Evolutionary conservation across 2,329 filamentous ascomycete species (phyloP).

Genomic region (Fusarium stilboides): DNA sequence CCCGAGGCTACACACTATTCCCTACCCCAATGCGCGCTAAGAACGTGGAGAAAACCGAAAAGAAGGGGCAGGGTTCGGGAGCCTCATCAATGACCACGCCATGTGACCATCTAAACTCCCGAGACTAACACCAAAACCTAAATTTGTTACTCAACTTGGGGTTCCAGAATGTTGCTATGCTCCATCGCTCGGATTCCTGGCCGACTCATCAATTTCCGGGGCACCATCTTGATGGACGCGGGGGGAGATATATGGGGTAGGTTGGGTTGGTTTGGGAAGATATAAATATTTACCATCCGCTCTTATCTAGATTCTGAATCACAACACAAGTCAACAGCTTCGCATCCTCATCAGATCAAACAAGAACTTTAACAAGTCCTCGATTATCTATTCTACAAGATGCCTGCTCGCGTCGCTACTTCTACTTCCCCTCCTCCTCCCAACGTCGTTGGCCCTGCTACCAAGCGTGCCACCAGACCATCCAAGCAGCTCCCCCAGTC

Average conservation of each 20-base stretch:
- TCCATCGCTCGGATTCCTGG: slow-evolving; percentile 6
- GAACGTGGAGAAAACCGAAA: slow-evolving; percentile 4
- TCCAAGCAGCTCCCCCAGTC: slow-evolving; percentile 12
- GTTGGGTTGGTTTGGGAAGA: too few relatives aligned
- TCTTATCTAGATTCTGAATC: neutral
- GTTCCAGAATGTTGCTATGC: neutral
- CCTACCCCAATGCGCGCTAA: slow-evolving; percentile 7
- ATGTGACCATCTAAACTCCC: slow-evolving; percentile 8
- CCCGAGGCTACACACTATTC: slow-evolving; percentile 10
- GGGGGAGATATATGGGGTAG: neutral
- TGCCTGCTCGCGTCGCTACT: slow-evolving; percentile 9
- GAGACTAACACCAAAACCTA: neutral
- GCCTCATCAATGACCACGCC: slow-evolving; percentile 9
- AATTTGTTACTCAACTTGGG: neutral
- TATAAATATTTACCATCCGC: slow-evolving; percentile 4
- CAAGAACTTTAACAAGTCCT: neutral
- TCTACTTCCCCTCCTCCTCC: neutral
- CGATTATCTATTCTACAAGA: neutral
- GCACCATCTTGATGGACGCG: neutral
- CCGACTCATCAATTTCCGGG: slow-evolving; percentile 1
- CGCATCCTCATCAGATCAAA: neutral
- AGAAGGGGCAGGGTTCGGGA: slow-evolving; percentile 10
- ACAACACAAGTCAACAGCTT: too few relatives aligned
- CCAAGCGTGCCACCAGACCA: slow-evolving; percentile 9
- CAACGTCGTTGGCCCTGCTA: slow-evolving; percentile 11